Base-by-base conservation (phyloP, 441 rosid genomes). In the Macaranga tanarius region DNA sequence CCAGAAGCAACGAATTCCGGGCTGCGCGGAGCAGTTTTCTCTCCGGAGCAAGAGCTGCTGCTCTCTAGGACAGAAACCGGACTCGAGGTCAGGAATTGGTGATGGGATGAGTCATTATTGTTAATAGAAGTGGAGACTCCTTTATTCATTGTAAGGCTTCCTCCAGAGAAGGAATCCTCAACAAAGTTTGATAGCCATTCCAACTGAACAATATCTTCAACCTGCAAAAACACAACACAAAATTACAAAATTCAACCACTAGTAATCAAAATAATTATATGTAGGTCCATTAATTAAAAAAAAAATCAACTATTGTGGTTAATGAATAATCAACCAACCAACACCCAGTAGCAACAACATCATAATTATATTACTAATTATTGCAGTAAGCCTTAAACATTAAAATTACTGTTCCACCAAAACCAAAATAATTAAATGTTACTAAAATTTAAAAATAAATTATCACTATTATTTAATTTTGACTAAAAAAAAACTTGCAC, bases 21-120 rank as follows among this genome's bases (percentile, higher is more conserved):
- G 76, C 85, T 79, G 55, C 75, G 72, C 0, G 79, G 76, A n/a
- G 25, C 79, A 11, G 81, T 72, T 47, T 90, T 87, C 31, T 85
- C 88, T 11, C 86, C 93, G 0, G 96, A 85, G 77, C 86, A 90
- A 5, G 96, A 89, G 77, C 90, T 86, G 84, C 98, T 90, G 87
- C 98, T 95, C 71, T 95, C 99, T 1, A 95, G 92, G 5, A 91
- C 98, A 12, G 99, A 93, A 70, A 91, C 87, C 2, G 99, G 98
- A 75, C 99, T 93, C 2, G 92, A 88, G n/a, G 83, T 88, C 76
- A 71, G 86, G 78, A 91, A 91, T 61, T 69, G 92, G 62, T 75
- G 84, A 13, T 71, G 86, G 38, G 86, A 74, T 1, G 80, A 83
- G 20, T 84, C 85, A 42, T 86, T 87, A 42, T 86, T 87, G 57